A percentile compares a stretch with the other conserved stretches of the same genome.
Evolutionary conservation across 1,284 basidiomycete species (phyloP).

Genomic region (Chalciporus sp.): DNA sequence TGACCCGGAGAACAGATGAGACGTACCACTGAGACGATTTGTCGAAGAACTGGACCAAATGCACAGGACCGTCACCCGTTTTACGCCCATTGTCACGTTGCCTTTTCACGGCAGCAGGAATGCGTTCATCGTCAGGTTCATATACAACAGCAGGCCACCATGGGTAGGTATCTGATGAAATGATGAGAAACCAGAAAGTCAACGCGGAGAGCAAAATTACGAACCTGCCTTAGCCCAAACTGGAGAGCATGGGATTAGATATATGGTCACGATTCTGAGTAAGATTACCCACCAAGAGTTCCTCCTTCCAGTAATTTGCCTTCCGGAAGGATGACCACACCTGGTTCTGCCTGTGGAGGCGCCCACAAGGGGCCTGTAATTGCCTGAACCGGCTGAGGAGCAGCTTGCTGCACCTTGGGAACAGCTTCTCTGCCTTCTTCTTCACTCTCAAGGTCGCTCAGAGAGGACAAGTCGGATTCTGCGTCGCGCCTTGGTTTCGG

Average conservation of each 20-base stretch:
- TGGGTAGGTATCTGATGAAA: constrained; percentile 52
- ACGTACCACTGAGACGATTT: constrained; percentile 58
- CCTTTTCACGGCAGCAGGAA: constrained; percentile 53
- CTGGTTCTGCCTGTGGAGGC: constrained; percentile 21
- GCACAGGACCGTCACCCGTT: constrained; percentile 41
- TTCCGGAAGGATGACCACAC: constrained; percentile 29
- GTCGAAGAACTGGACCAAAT: constrained; percentile 74
- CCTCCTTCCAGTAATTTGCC: constrained; percentile 46
- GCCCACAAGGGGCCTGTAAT: constrained; percentile 7
- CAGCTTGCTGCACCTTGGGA: constrained; percentile 3
- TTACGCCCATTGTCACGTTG: constrained; percentile 34
- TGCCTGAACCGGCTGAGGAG: constrained; percentile 2
- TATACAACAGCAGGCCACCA: constrained; percentile 70
- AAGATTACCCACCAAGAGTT: constrained; percentile 49
- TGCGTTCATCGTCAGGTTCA: constrained; percentile 49
- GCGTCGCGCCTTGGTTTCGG: constrained; percentile 13
- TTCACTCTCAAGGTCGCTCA: constrained; percentile 34
- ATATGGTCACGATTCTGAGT: constrained; percentile 8
- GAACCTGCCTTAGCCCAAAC: constrained; percentile 68
- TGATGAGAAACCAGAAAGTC: constrained; percentile 8
- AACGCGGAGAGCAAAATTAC: not conserved
- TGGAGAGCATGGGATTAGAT: constrained; percentile 23
- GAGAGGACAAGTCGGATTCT: constrained; percentile 32
- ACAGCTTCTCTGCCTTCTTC: constrained; percentile 18
- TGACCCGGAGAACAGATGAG: not conserved